A percentile compares a stretch with the other conserved stretches of the same genome.
Evolutionary conservation across 768 basidiomycete genomes (phyloP).

Genomic region (Coprinopsis strossmayeri): DNA sequence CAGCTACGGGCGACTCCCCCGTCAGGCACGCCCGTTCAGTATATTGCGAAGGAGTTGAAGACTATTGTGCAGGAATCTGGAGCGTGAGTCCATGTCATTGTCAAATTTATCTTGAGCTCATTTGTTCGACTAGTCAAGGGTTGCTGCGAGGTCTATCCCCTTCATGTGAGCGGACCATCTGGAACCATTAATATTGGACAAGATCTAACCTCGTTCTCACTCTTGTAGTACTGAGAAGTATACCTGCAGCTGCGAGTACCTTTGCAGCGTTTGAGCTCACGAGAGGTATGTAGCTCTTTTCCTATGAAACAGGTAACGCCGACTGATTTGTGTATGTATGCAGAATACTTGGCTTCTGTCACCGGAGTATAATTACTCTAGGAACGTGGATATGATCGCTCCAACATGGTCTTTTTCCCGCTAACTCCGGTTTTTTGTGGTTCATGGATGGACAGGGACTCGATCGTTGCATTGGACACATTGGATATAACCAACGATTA

Average conservation of each 20-base stretch:
- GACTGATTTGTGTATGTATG: not conserved
- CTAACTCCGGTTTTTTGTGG: not conserved
- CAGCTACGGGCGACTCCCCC: slow-evolving; percentile 77
- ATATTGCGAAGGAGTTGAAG: slow-evolving; percentile 68
- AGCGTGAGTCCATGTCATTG: slow-evolving; percentile 57
- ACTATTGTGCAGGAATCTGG: slow-evolving; percentile 67
- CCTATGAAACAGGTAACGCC: not conserved
- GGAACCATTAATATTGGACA: not conserved
- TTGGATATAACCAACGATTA: no score
- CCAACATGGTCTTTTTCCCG: not conserved
- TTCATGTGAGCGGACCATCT: slow-evolving; percentile 63
- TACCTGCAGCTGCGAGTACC: slow-evolving; percentile 87
- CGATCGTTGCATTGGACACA: no score
- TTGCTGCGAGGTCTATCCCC: slow-evolving; percentile 73
- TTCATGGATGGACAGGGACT: not conserved
- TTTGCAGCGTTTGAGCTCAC: slow-evolving; percentile 87
- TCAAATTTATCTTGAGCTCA: no score
- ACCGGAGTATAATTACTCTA: not conserved
- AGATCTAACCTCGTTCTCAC: slow-evolving; percentile 1
- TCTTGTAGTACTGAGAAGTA: slow-evolving; percentile 60
- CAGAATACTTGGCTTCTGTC: not conserved
- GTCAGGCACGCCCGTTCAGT: slow-evolving; percentile 62
- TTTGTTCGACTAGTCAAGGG: slow-evolving; percentile 37
- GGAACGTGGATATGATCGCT: not conserved
- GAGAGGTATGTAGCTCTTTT: slow-evolving; percentile 40